Base-by-base conservation (phyloP, 169 alveolate species). In the Theileria sp. region DNA sequence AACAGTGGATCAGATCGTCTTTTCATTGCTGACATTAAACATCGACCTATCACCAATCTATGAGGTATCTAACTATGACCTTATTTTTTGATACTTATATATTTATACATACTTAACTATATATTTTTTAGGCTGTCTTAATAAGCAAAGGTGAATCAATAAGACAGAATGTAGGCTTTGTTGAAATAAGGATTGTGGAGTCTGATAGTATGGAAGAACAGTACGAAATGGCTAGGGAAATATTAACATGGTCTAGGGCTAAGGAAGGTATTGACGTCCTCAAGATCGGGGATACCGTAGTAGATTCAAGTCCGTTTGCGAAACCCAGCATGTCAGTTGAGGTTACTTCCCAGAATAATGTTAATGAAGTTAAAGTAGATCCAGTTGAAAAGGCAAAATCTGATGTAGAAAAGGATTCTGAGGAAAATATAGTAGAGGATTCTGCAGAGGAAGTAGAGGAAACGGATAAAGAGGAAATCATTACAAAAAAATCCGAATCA, bases 21-120 rank as follows among this genome's bases (percentile, higher is more conserved):
- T 72, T 34, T 69, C 91, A 10, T 67, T 85, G 23, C 75, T 85
- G 0, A 80, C 87, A n/a, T 64, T 80, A 21, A 54, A 85, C 28
- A 79, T 85, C 15, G 91, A 85, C 49, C 51, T 85, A 15, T 34
- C 80, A 34, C 89, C 89, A 3, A 50, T 83, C 21, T 50, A 77
- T 32, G 69, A 75, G 86, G 89, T 83, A 64, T n/a, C 0, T 36
- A 9, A 32, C 38, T 2, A n/a, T 4, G 0, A 13, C 0, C 23
- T 4, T n/a, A 23, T 2, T 38, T 21, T 7, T 1, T 10, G 19
- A 3, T 26, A 10, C 19, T n/a, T 38, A 69, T 77, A 10, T 68
- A 50, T 76, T 25, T 66, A 62, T 44, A 44, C 4, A 70, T 25
- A 17, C 13, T 21, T 68, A 68, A 44, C 17, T 19, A 25, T 26